Base-by-base conservation (phyloP, 495 filamentous ascomycete genomes). In the Bacidia rubella region DNA sequence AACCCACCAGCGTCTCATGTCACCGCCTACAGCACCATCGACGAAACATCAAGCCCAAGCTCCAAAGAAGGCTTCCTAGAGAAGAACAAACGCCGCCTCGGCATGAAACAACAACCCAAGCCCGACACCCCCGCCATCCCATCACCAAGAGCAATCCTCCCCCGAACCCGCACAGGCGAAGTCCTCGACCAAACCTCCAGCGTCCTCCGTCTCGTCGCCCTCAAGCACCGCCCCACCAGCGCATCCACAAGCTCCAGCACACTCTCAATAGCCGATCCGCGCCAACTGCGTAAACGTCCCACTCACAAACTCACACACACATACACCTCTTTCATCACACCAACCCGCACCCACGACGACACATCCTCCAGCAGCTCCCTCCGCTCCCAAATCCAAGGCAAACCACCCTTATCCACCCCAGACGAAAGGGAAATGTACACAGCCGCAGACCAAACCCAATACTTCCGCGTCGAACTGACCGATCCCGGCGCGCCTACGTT, bases 321-420 rank as follows among this genome's bases (percentile, higher is more conserved):
- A n/a, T n/a, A n/a, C n/a, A n/a, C n/a, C n/a, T n/a, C n/a, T n/a
- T n/a, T n/a, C n/a, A n/a, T n/a, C n/a, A n/a, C n/a, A n/a, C n/a
- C n/a, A n/a, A n/a, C 29, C 5, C 29, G 5, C 49, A 40, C 9
- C 52, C 47, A 26, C 54, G 40, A 19, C 47, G 49, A 15, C 52
- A 48, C 44, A 44, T 43, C 20, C 55, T 45, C n/a, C n/a, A n/a
- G n/a, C 4, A 61, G 56, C 23, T 61, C 59, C n/a, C 29, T 62
- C 20, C 56, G 47, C 26, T 47, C 44, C 21, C 29, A 55, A 3
- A 39, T 56, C 25, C 51, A 53, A 52, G 58, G 55, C 11, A 54
- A 51, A 4, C 52, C 55, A 5, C 60, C 55, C 1, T 5, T 54
- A 24, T 24, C 21, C 4, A 60, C 57, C 11, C 60, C 60, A 7